Evolutionary conservation across 2,329 filamentous ascomycete genomes (phyloP).

Genomic region (Incumbomyces lentus): DNA sequence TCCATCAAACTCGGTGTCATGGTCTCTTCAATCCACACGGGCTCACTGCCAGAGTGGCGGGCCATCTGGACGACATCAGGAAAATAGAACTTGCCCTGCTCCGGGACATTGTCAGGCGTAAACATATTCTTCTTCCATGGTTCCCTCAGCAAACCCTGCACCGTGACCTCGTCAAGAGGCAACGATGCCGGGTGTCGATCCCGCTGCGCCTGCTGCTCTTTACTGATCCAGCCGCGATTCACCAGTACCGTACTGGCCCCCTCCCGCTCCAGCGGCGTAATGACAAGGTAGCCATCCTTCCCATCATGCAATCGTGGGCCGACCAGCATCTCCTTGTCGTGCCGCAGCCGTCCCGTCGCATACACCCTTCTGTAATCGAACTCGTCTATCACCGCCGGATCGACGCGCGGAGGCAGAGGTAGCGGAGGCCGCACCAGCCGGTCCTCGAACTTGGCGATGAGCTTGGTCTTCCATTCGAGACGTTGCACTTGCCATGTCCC

Average conservation of each 20-base stretch:
- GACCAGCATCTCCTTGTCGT: conserved; percentile 93
- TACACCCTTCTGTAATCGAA: conserved; percentile 86
- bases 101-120: conserved; percentile 78
- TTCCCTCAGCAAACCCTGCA: conserved; percentile 76
- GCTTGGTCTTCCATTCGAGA: conserved; percentile 83
- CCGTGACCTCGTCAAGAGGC: conserved; percentile 58
- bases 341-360: conserved; percentile 62
- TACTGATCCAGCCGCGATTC: conserved; percentile 84
- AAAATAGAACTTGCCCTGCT: conserved; percentile 83
- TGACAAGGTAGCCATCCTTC: conserved; percentile 78
- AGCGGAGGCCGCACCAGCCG: conserved; percentile 75
- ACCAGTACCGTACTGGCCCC: conserved; percentile 63
- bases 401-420: conserved; percentile 72
- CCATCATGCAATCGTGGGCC: conserved; percentile 84
- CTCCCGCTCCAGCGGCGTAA: conserved; percentile 76
- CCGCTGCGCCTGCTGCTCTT: conserved; percentile 57
- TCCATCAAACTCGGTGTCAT: conserved; percentile 76
- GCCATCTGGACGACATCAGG: conserved; percentile 93
- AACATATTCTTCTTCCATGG: conserved; percentile 98
- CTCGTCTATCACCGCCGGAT: conserved; percentile 68
- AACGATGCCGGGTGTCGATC: conserved; percentile 51
- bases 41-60: conserved; percentile 64
- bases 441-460: conserved; percentile 87
- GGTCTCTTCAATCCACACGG: conserved; percentile 91
- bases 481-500: conserved; percentile 95